Evolutionary conservation across 768 basidiomycete species (phyloP).

Genomic region (Tubosaeta sp.): DNA sequence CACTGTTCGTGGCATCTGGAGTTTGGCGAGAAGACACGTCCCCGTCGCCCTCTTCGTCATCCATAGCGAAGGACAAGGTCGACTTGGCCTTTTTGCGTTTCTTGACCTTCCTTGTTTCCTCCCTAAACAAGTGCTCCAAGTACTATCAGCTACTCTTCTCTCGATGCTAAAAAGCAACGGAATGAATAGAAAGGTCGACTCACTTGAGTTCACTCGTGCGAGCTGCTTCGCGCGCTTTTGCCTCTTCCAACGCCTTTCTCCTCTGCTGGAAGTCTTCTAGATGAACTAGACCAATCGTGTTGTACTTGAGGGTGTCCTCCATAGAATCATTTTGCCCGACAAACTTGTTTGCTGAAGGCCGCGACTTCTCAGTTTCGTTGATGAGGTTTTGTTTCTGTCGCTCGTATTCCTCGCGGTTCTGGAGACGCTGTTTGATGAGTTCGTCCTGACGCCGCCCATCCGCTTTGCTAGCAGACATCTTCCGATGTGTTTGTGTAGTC

Average conservation of each 20-base stretch:
- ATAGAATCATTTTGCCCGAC: slow-evolving; percentile 92
- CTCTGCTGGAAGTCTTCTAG: slow-evolving; percentile 91
- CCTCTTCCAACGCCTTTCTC: slow-evolving; percentile 86
- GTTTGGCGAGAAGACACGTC: slow-evolving; percentile 37
- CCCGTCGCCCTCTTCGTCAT: slow-evolving; percentile 63
- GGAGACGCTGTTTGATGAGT: slow-evolving; percentile 75
- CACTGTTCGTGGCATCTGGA: slow-evolving; percentile 37
- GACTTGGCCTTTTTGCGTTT: slow-evolving; percentile 92
- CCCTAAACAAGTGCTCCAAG: slow-evolving; percentile 85
- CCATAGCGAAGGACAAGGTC: slow-evolving; percentile 87
- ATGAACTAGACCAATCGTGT: slow-evolving; percentile 86
- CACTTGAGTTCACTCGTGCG: slow-evolving; percentile 83
- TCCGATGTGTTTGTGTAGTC: slow-evolving; percentile 11
- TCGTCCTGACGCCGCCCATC: slow-evolving; percentile 87
- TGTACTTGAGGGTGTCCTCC: slow-evolving; percentile 89
- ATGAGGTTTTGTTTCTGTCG: slow-evolving; percentile 78
- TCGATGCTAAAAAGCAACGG: slow-evolving; percentile 1
- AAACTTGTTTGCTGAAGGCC: slow-evolving; percentile 83
- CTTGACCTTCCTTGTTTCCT: slow-evolving; percentile 80
- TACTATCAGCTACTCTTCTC: slow-evolving; percentile 58
- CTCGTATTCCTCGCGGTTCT: slow-evolving; percentile 78
- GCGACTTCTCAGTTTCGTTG: slow-evolving; percentile 88
- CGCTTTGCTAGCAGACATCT: slow-evolving; percentile 71
- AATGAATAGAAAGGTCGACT: slow-evolving; percentile 35
- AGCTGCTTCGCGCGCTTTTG: slow-evolving; percentile 85